Evolutionary conservation across 1,284 basidiomycete genomes (phyloP), one percentile per base, ranked within the genome.

Genomic region (Spongispora temasekensis): DNA sequence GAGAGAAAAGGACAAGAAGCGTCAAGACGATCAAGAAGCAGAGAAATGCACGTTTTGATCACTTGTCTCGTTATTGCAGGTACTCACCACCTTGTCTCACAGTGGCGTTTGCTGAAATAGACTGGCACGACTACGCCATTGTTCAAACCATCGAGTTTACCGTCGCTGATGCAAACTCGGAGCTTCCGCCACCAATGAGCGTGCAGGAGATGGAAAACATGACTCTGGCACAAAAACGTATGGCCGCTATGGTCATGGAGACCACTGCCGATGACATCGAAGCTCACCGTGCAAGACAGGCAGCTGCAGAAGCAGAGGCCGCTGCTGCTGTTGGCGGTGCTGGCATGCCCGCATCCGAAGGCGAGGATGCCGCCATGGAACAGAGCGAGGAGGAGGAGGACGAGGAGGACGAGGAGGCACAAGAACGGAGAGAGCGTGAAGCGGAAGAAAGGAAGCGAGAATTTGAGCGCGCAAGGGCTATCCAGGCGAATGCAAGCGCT

Each of bases 121-220:
- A 99, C 74, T 99, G 97, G 97, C 95, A 99, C 71, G 97, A 99
- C 77, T 99, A 98, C 79, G 94, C 96, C 56, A 94, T 98, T 61
- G 97, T 98, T 19, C 95, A 98, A 73, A 99, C 97, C 23, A 98
- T 99, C 67, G 97, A 99, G 75, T 97, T 99, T 71, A 99, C 97
- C 12, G 88, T 90, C 55, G 91, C 91, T 5, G 97, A 99, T 74
- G 89, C 93, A 61, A 87, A 89, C 46, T 89, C 95, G 30, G 95
- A 98, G 70, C 81, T 99, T 28, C 97, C 97, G 12, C 90, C 94
- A 27, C 97, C 97, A 0, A 97, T 97, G 85, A 96, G 87, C 67
- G 87, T 98, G 31, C 89, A 95, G 68, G 95, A 98, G 72, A 89
- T 99, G 21, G 93, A 97, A 79, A 94, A 88, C 70, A 98, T 98